Conservation (phyloP, 495 filamentous ascomycete species). For the Penicillium ochrochloron region DNA sequence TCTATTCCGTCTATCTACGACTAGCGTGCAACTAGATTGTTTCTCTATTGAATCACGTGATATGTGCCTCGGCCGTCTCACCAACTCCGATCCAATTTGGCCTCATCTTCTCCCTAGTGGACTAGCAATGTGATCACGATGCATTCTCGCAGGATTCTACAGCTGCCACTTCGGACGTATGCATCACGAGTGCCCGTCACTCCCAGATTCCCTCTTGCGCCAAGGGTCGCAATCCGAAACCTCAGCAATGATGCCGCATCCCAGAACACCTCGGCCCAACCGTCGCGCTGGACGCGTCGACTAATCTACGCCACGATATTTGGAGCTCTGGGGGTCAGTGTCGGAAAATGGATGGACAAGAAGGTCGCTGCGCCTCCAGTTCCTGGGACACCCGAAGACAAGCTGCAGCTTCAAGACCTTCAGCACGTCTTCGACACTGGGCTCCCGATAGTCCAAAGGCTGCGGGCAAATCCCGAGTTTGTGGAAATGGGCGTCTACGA, state of each 20-base stretch:
- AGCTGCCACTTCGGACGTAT: conserved; percentile 26
- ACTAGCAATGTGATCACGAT: conserved; percentile 38
- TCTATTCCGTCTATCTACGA: not conserved
- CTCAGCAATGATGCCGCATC: conserved; percentile 33
- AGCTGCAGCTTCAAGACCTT: conserved; percentile 29
- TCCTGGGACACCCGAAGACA: conserved; percentile 43
- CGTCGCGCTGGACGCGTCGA: conserved; percentile 46
- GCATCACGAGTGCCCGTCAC: not conserved
- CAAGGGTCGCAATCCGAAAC: conserved; percentile 26
- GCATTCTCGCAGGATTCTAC: conserved; percentile 36
- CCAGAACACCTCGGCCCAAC: conserved; percentile 23
- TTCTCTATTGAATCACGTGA: conserved; percentile 23
- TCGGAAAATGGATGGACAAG: conserved; percentile 34
- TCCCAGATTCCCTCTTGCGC: not conserved
- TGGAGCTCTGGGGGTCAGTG: conserved; percentile 36
- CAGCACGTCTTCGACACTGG: conserved; percentile 35
- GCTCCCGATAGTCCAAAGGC: conserved; percentile 57
- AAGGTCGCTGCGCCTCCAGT: conserved; percentile 34
- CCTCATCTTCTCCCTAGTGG: not conserved
- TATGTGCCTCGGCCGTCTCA: conserved; percentile 14
- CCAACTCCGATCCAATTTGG: not conserved
- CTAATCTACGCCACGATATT: conserved; percentile 44
- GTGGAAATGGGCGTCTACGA: conserved; percentile 60
- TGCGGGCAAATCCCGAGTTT: conserved; percentile 59
- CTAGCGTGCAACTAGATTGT: not conserved